Conservation (phyloP, 2,329 filamentous ascomycete species). For the Colletotrichum endophyticum region DNA sequence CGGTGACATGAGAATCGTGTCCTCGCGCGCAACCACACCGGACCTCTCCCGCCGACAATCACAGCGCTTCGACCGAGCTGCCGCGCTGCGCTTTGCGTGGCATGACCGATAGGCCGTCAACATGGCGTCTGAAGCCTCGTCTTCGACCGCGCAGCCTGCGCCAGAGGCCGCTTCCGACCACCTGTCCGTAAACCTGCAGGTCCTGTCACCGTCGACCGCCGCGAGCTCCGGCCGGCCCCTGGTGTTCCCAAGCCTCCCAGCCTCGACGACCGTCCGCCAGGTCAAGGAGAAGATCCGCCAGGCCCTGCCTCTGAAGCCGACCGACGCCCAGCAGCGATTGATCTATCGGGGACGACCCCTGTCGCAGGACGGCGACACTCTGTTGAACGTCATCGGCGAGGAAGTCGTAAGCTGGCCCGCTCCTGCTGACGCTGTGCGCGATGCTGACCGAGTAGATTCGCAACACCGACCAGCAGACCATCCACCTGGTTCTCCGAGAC, state of each 20-base stretch:
- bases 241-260: conserved; percentile 51
- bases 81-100: conserved; percentile 18
- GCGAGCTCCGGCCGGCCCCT: conserved; percentile 56
- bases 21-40: neutral
- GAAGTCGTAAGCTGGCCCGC: conserved; percentile 49
- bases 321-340: conserved; percentile 61
- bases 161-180: conserved; percentile 29
- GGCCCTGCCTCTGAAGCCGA: conserved; percentile 51
- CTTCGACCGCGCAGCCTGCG: conserved; percentile 30
- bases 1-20: conserved; percentile 15
- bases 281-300: conserved; percentile 65
- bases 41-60: neutral
- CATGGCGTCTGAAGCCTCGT: conserved; percentile 43
- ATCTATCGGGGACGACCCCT: conserved; percentile 66
- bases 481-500: conserved; percentile 59
- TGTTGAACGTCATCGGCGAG: conserved; percentile 62
- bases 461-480: conserved; percentile 47
- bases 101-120: conserved; percentile 21
- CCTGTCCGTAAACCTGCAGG: conserved; percentile 58
- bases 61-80: neutral
- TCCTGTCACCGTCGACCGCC: conserved; percentile 60
- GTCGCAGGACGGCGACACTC: conserved; percentile 56
- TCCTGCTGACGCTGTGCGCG: neutral
- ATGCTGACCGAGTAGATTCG: conserved; percentile 17
- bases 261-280: conserved; percentile 58